Evolutionary conservation across 2,329 filamentous ascomycete species (phyloP).

Genomic region (Alternaria arbusti): DNA sequence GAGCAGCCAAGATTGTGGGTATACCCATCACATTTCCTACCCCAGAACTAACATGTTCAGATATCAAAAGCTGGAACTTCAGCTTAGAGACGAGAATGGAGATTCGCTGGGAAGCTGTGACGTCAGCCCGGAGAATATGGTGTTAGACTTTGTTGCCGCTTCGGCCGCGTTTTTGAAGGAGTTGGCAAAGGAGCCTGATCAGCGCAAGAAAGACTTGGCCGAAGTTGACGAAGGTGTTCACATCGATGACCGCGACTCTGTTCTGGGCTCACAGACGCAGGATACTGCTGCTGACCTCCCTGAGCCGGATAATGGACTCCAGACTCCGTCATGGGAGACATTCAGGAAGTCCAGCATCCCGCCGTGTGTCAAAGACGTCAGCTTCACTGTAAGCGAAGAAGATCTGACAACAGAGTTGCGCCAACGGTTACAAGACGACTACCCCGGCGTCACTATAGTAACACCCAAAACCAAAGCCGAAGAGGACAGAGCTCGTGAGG

Average conservation of each 20-base stretch:
- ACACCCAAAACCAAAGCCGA: not conserved
- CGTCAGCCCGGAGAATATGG: not conserved
- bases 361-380: constrained; percentile 1
- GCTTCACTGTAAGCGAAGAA: constrained; percentile 5
- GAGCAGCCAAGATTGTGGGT: not conserved
- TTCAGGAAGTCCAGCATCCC: not conserved
- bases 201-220: not conserved
- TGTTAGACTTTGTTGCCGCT: not conserved
- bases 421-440: not conserved
- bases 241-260: not conserved
- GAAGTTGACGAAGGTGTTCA: not conserved
- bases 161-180: not conserved
- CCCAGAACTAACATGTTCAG: not conserved
- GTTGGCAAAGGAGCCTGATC: not conserved
- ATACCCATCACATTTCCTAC: not conserved
- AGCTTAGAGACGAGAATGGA: not conserved
- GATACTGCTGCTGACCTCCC: not conserved
- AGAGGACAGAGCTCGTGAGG: not conserved
- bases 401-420: not conserved
- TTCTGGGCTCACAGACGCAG: not conserved
- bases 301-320: not conserved
- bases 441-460: constrained; percentile 5
- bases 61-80: not conserved
- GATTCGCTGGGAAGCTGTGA: not conserved
- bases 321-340: not conserved